Percentiles rank a stretch among this genome's conserved stretches.
phyloP scores from a whole-genome alignment of 2,329 filamentous ascomycete genomes.

The Xylaria sp. region DNA sequence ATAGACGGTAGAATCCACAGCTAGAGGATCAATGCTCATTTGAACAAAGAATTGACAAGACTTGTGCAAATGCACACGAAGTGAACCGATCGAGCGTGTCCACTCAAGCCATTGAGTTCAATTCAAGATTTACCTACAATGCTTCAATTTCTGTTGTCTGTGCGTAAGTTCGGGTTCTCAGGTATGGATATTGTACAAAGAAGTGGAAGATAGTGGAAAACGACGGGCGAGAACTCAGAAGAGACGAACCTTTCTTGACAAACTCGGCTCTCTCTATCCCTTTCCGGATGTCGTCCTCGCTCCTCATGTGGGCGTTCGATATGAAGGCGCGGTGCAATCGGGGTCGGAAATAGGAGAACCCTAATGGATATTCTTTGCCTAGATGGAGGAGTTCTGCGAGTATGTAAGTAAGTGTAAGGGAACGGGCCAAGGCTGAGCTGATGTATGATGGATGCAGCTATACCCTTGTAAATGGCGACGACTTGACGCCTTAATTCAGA shows the following conservation, averaged over 20 bases:
- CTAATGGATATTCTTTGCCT: slow-evolving; percentile 84
- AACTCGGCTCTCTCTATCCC: slow-evolving; percentile 82
- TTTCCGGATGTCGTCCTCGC: slow-evolving; percentile 76
- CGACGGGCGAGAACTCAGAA: too few species aligned
- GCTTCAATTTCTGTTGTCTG: slow-evolving; percentile 79
- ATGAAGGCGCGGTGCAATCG: slow-evolving; percentile 86
- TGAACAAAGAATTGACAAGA: not conserved
- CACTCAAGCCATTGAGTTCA: not conserved
- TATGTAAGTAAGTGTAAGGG: not conserved
- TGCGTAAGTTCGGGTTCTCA: not conserved
- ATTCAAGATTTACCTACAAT: slow-evolving; percentile 74
- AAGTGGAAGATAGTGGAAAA: too few species aligned
- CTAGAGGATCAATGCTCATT: slow-evolving; percentile 11
- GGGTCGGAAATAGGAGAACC: slow-evolving; percentile 79
- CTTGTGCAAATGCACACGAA: not conserved
- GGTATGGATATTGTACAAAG: not conserved
- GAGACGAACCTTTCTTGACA: slow-evolving; percentile 80
- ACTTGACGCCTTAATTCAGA: slow-evolving; percentile 75
- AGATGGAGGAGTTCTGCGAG: slow-evolving; percentile 78
- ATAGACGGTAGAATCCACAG: slow-evolving; percentile 18
- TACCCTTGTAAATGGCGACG: slow-evolving; percentile 88
- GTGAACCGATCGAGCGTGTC: not conserved
- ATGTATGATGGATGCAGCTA: not conserved
- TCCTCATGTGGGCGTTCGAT: slow-evolving; percentile 70
- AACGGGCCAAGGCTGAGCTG: not conserved